Evolutionary conservation across 257 asterid species (phyloP).

Genomic region (Apocynum venetum): DNA sequence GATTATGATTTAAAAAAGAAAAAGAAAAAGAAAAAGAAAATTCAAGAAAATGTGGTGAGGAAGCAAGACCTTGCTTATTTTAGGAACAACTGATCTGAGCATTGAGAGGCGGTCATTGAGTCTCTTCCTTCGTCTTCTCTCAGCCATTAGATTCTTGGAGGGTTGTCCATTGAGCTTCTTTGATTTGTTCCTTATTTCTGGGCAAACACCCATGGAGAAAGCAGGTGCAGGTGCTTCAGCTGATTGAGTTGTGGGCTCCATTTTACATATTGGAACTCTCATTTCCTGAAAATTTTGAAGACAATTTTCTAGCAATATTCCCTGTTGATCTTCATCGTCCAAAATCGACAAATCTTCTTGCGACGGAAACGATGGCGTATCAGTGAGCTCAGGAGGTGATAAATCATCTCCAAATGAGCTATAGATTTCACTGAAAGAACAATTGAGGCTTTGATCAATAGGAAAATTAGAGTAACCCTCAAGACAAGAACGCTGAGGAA

Average conservation of each 20-base stretch:
- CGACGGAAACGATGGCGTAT: constrained; percentile 16
- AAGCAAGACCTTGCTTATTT: constrained; percentile 68
- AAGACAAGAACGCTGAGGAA: constrained; percentile 19
- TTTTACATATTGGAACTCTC: constrained; percentile 24
- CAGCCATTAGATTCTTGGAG: constrained; percentile 85
- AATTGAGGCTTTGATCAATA: constrained; percentile 22
- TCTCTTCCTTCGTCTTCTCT: constrained; percentile 73
- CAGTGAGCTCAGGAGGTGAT: constrained; percentile 35
- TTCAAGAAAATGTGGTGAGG: neutral
- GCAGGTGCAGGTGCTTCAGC: constrained; percentile 14
- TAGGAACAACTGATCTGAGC: constrained; percentile 90
- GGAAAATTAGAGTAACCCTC: constrained; percentile 23
- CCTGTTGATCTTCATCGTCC: constrained; percentile 27
- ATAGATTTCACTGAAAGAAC: constrained; percentile 18
- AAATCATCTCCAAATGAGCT: constrained; percentile 37
- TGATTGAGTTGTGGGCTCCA: constrained; percentile 26
- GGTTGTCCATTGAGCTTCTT: constrained; percentile 58
- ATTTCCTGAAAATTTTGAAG: constrained; percentile 16
- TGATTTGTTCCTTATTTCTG: constrained; percentile 27
- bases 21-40: neutral
- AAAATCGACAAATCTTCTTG: constrained; percentile 28
- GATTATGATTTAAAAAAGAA: no score
- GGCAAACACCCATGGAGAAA: constrained; percentile 33
- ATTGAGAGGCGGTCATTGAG: constrained; percentile 78
- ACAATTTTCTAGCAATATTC: constrained; percentile 12